Evolutionary conservation across 1,139 yeast species (phyloP), one percentile per base, ranked within the genome.

Genomic region (Pichiaceae sp.): DNA sequence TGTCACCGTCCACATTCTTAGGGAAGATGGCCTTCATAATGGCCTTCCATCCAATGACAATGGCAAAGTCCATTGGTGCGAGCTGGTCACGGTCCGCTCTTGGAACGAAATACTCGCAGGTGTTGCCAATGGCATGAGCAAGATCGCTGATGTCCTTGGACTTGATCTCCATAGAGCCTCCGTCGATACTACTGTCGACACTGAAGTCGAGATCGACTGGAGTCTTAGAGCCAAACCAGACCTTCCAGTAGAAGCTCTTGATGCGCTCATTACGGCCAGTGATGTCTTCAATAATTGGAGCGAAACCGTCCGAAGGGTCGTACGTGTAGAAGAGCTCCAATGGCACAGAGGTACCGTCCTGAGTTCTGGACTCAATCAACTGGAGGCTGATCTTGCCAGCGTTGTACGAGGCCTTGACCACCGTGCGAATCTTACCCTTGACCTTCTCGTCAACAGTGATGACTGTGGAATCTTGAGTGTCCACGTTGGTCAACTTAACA

Each of bases 51-150:
- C 98, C 98, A 54, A 89, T 76, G 42, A 93, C 97, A 62, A 91
- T 91, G 38, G 98, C 97, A 58, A 89, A 93, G 69, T 91, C 99
- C 97, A 91, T 91, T 55, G 99, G 99, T 37, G 98, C 98, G 53
- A 78, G 72, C 42, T 87, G 78, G 36, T 71, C 72, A 64, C 84
- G 82, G 49, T 94, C 95, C 38, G 85, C 76, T 68, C 95, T 79
- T 44, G 80, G 73, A 45, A 89, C 96, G 53, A 87, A 91, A 41
- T 95, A 96, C 64, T 89, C 97, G 63, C 96, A 87, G 50, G 83
- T 83, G 75, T 91, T 91, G 54, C 96, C 96, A 60, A 91, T 85
- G 44, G 97, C 96, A 54, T 89, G 96, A 30, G 96, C 89, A 60
- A 91, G 86, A 61, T 89, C 96, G 47, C 89, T 74, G 58, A 91